Conservation (phyloP, 2,329 filamentous ascomycete genomes). For the Aspergillus sp. region DNA sequence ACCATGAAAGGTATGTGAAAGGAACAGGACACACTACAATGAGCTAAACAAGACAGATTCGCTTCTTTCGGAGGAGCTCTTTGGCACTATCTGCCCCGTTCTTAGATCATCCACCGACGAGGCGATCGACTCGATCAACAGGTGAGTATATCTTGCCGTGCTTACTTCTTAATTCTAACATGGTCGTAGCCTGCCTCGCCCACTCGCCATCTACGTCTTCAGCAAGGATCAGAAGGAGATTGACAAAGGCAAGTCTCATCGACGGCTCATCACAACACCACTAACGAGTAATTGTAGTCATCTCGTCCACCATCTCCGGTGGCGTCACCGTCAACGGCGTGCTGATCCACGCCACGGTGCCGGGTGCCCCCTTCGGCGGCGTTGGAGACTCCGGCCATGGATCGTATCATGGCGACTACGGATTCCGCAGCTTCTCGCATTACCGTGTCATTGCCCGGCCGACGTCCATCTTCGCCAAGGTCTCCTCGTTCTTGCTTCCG, state of each 20-base stretch:
- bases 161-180: neutral
- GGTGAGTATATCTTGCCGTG: neutral
- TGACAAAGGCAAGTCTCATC: conserved; percentile 14
- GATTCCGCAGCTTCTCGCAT: conserved; percentile 43
- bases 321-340: conserved; percentile 54
- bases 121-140: conserved; percentile 26
- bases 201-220: conserved; percentile 46
- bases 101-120: conserved; percentile 29
- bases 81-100: conserved; percentile 46
- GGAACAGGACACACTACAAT: neutral
- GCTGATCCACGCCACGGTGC: conserved; percentile 45
- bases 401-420: conserved; percentile 50
- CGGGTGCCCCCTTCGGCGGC: conserved; percentile 50
- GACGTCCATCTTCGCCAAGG: conserved; percentile 1
- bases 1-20: conserved; percentile 3
- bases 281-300: conserved; percentile 27
- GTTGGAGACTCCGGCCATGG: conserved; percentile 51
- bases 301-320: conserved; percentile 44
- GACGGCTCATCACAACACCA: neutral
- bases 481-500: conserved; percentile 4
- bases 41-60: conserved; percentile 25
- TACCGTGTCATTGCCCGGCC: conserved; percentile 22
- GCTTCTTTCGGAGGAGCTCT: conserved; percentile 47
- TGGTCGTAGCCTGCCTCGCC: conserved; percentile 24
- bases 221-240: conserved; percentile 36